phyloP scores from a whole-genome alignment of 2,329 filamentous ascomycete genomes.

The Falciphora oryzae region DNA sequence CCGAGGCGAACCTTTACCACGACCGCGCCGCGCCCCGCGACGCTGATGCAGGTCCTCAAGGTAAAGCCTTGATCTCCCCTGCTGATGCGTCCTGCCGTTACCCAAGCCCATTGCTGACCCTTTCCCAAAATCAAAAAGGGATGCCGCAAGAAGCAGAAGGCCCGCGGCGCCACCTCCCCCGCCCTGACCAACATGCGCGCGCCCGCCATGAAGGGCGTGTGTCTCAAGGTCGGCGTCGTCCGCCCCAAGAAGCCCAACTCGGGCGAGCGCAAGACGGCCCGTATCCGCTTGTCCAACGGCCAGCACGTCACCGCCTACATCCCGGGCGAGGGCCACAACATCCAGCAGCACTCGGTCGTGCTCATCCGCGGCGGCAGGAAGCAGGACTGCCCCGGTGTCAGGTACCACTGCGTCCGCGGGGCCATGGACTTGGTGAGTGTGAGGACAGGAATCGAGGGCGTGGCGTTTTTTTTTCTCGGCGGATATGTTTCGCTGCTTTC shows the following conservation, averaged over 20 bases:
- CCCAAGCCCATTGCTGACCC: too few relatives aligned
- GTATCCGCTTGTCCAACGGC: conserved; percentile 81
- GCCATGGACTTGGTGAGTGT: conserved; percentile 82
- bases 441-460: too few relatives aligned
- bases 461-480: too few relatives aligned
- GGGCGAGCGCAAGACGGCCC: conserved; percentile 90
- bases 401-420: conserved; percentile 88
- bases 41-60: conserved; percentile 67
- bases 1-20: conserved; percentile 27
- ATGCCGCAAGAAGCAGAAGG: conserved; percentile 71
- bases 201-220: conserved; percentile 91
- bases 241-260: conserved; percentile 99
- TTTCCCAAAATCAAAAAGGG: conserved; percentile 39
- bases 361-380: conserved; percentile 86
- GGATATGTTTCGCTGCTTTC: too few relatives aligned
- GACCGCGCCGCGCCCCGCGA: conserved; percentile 50
- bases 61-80: conserved; percentile 24
- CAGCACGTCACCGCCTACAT: conserved; percentile 90
- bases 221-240: conserved; percentile 85
- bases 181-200: conserved; percentile 64
- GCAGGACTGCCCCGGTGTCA: conserved; percentile 98
- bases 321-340: conserved; percentile 95
- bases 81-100: too few relatives aligned
- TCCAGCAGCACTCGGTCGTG: conserved; percentile 97
- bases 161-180: conserved; percentile 82